Base-by-base conservation (phyloP, 352 stramenopile species). In the Phytophthora megakarya region DNA sequence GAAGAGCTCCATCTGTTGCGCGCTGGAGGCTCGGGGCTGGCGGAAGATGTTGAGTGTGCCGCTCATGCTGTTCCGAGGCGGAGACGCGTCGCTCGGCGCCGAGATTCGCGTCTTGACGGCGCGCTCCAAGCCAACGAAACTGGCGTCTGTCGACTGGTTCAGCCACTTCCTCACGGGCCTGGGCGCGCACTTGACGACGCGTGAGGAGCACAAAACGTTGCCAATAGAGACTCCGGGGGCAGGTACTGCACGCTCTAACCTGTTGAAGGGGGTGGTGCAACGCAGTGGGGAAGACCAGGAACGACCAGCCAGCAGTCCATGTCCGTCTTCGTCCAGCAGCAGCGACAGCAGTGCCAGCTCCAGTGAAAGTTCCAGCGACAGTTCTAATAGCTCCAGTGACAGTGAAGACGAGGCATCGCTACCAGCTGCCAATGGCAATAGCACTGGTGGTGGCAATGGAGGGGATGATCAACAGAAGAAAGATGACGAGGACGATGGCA, bases 311-410 rank as follows among this genome's bases (percentile, higher is more conserved):
- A 74, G 65, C 30, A 86, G 76, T 66, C 71, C 68, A 10, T 77
- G 57, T 50, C 71, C 76, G 3, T 79, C 71, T 15, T 77, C 70
- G 22, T 79, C 59, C 39, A 81, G 64, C 38, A 75, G 53, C 51
- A 79, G 38, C 28, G 63, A 55, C 21, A 82, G 28, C 38, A 75
- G 64, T 45, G 67, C 47, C 38, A 83, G 65, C 16, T 76, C 60
- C 21, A 80, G 57, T n/a, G 61, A 12, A n/a, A 67, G 57, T 19
- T 56, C 50, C 19, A 80, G 57, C 35, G 65, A 59, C 42, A 83
- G 66, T 26, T 71, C 58, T 23, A 74, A 51, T n/a, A 73, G 61
- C 30, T 75, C 54, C 18, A 70, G 45, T 51, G 65, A 70, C 57
- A 73, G 50, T 48, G 66, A 77, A 37, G 59, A 76, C 9, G 70